These are phyloP conservation scores for Gossypium gossypioides DNA, from an alignment of 441 rosid species.

Conservation along the genomic window DNA sequence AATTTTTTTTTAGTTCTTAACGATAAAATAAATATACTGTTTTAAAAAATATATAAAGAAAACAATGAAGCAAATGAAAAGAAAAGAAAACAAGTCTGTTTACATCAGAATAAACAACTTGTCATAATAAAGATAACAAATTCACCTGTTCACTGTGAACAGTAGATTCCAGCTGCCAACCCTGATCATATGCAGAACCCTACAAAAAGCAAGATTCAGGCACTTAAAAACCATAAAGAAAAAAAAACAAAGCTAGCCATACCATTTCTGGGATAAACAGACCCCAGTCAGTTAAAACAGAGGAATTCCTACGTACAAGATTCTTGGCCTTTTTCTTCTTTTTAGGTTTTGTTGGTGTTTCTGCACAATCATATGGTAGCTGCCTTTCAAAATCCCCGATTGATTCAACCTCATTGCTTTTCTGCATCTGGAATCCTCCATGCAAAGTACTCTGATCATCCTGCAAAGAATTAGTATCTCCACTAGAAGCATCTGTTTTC, in stretches of 20 bases:
- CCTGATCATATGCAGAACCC: slow-evolving; percentile 76
- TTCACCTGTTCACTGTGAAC: slow-evolving; percentile 66
- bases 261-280: slow-evolving; percentile 9
- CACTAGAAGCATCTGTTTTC: slow-evolving; percentile 93
- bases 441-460: slow-evolving; percentile 83
- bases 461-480: slow-evolving; percentile 92
- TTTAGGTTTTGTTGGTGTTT: slow-evolving; percentile 66
- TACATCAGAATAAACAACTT: background rate
- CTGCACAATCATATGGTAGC: slow-evolving; percentile 61
- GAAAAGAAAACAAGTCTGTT: background rate
- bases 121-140: slow-evolving; percentile 10
- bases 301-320: slow-evolving; percentile 36
- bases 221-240: slow-evolving; percentile 16
- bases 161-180: slow-evolving; percentile 66
- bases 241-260: slow-evolving; percentile 7
- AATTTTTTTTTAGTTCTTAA: background rate
- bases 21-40: background rate
- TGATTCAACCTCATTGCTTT: slow-evolving; percentile 81
- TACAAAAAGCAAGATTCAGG: slow-evolving; percentile 31
- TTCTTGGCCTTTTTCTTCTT: slow-evolving; percentile 77
- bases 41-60: background rate
- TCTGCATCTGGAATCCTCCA: slow-evolving; percentile 69
- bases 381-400: slow-evolving; percentile 63
- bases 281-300: slow-evolving; percentile 14
- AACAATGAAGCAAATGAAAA: background rate